A percentile compares a stretch with the other conserved stretches of the same genome.
Evolutionary conservation across 371 early-diverging fungal species (phyloP).

Genomic region (Batkoa obscura): DNA sequence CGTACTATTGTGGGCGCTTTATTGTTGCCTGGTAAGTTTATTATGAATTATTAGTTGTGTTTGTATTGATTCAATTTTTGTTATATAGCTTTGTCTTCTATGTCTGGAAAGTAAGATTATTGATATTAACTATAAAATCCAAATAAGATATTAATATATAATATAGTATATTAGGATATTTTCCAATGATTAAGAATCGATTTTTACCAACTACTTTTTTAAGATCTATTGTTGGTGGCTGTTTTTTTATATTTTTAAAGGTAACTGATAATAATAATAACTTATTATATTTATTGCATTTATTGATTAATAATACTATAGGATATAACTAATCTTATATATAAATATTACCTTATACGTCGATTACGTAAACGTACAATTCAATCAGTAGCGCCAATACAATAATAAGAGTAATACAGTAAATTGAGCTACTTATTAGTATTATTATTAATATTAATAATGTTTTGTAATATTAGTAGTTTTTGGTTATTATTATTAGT

Average conservation of each 20-base stretch:
- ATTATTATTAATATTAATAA: too few relatives aligned
- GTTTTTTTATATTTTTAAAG: slow-evolving; percentile 33
- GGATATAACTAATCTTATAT: slow-evolving; percentile 19
- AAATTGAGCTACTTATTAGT: too few relatives aligned
- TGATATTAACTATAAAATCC: slow-evolving; percentile 5
- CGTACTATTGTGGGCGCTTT: slow-evolving; percentile 4
- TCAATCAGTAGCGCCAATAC: background rate
- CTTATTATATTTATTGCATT: background rate
- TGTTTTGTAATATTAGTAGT: too few relatives aligned
- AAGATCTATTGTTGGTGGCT: slow-evolving; percentile 33
- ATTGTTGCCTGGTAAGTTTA: background rate
- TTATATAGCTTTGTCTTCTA: slow-evolving; percentile 15
- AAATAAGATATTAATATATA: background rate
- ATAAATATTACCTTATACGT: slow-evolving; percentile 8
- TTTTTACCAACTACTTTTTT: slow-evolving; percentile 33
- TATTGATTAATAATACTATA: background rate
- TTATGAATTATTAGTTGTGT: background rate
- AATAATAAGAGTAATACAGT: too few relatives aligned
- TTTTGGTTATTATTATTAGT: too few relatives aligned
- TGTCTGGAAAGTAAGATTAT: slow-evolving; percentile 19
- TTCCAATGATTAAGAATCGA: slow-evolving; percentile 18
- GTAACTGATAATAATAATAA: slow-evolving; percentile 8
- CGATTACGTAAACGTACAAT: background rate
- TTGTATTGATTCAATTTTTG: background rate
- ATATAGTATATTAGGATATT: slow-evolving; percentile 21